These are phyloP conservation scores for Cutaneotrichosporon cavernicola DNA, from an alignment of 1,284 basidiomycete genomes.

Conservation along the genomic window DNA sequence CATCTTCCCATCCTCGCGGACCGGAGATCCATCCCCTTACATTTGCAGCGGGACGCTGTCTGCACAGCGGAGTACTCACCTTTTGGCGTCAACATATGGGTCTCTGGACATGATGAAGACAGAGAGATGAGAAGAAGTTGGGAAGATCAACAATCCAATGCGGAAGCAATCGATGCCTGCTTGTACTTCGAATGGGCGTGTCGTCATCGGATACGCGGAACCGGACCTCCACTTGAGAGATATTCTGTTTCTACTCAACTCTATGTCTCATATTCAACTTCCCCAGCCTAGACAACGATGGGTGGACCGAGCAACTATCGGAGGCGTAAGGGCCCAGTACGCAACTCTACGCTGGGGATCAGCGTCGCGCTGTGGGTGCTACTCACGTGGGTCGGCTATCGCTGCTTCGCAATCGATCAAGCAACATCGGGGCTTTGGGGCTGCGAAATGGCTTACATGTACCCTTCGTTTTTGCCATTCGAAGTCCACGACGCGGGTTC, in stretches of 20 bases:
- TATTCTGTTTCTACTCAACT: not conserved
- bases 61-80: slow-evolving; percentile 25
- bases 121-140: not conserved
- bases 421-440: slow-evolving; percentile 42
- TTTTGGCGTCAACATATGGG: slow-evolving; percentile 49
- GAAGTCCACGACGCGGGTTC: slow-evolving; percentile 56
- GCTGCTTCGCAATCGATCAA: slow-evolving; percentile 23
- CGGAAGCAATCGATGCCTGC: not conserved
- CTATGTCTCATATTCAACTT: not conserved
- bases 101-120: slow-evolving; percentile 40
- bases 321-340: not conserved
- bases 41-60: not conserved
- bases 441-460: slow-evolving; percentile 98
- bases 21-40: not conserved
- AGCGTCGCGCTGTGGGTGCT: slow-evolving; percentile 10
- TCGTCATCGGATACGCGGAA: not conserved
- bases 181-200: not conserved
- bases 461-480: slow-evolving; percentile 68
- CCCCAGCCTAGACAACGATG: not conserved
- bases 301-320: not conserved
- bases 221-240: not conserved
- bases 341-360: not conserved
- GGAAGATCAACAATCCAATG: slow-evolving; percentile 1
- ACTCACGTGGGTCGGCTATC: slow-evolving; percentile 14
- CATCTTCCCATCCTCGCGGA: not conserved